Base-by-base conservation (phyloP, 2,329 filamentous ascomycete species). In the Calonectria hawksworthii region DNA sequence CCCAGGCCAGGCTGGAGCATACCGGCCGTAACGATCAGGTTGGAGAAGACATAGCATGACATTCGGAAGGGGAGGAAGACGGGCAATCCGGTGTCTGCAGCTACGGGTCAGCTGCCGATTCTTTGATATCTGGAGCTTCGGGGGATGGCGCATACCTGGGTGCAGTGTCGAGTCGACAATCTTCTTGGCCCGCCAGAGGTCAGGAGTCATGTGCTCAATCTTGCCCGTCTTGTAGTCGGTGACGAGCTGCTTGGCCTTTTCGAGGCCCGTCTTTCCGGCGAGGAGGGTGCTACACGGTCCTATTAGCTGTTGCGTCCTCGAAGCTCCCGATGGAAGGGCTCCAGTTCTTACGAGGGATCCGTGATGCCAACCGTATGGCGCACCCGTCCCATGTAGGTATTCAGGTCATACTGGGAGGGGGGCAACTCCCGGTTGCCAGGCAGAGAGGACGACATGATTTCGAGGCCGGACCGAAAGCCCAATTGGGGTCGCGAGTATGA, bases 31-130 rank as follows among this genome's bases (percentile, higher is more conserved):
- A 99, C 96, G 73, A 99, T 89, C 84, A 99, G 87, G 86, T 99
- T 99, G 77, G 96, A 96, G 70, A 99, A 86, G 70, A 98, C 96
- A 84, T 97, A 99, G 86, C 92, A 94, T 67, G 96, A 99, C 97
- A 99, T 99, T 84, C 97, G 95, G 85, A 99, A 99, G 26, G 97
- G 97, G 23, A 99, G 90, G 81, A 99, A 92, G 76, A 99, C 96
- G 63, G 96, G 94, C 84, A 96, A 90, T 79, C 97, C 97, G 23
- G 96, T 99, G 86, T 99, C 97, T 98, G 65, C 26, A 68, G 34
- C n/a, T 21, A 23, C 28, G 23, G 34, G 59, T 76, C 71, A 81
- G 77, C 72, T 73, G 64, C 36, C 9, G 41, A 18, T 65, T 32
- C 66, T 30, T 16, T 59, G 47, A 56, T 63, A 47, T 23, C 26